Conservation (phyloP, 2,329 filamentous ascomycete genomes). For the Alternaria infectoria region DNA sequence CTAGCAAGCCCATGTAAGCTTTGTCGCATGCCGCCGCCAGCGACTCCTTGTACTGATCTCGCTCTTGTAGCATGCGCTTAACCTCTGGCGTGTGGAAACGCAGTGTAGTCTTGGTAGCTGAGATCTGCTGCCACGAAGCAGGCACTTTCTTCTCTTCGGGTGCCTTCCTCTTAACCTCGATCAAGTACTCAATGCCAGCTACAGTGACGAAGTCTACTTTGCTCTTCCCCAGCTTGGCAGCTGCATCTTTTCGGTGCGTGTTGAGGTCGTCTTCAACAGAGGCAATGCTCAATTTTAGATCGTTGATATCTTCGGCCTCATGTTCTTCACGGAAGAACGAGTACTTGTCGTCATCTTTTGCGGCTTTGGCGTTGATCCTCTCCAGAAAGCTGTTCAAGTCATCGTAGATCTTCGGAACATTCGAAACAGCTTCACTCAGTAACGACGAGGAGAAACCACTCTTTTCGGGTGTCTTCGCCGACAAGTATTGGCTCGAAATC, state of each 20-base stretch:
- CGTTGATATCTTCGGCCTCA: conserved; percentile 86
- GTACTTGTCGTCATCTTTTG: conserved; percentile 89
- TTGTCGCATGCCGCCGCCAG: conserved; percentile 88
- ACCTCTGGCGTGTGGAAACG: conserved; percentile 96
- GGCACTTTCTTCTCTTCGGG: conserved; percentile 81
- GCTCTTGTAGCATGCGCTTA: conserved; percentile 78
- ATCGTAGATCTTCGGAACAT: conserved; percentile 77
- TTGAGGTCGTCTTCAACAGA: conserved; percentile 88
- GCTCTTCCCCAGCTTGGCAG: conserved; percentile 72
- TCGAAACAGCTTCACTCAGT: conserved; percentile 73
- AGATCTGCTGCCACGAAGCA: conserved; percentile 93
- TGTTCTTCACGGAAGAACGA: conserved; percentile 86
- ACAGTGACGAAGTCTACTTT: conserved; percentile 81
- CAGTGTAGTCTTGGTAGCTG: conserved; percentile 88
- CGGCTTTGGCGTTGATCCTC: conserved; percentile 83
- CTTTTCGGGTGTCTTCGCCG: conserved; percentile 68
- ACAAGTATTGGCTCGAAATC: conserved; percentile 77
- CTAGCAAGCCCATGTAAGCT: conserved; percentile 76
- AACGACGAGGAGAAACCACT: conserved; percentile 75
- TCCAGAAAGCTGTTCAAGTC: conserved; percentile 78
- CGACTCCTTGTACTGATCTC: conserved; percentile 93
- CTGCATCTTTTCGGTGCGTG: conserved; percentile 74
- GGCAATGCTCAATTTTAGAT: conserved; percentile 92
- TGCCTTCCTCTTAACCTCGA: conserved; percentile 81
- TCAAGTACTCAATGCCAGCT: conserved; percentile 89